Conservation (phyloP, 345 rosid genomes). For the Alliaria petiolata region DNA sequence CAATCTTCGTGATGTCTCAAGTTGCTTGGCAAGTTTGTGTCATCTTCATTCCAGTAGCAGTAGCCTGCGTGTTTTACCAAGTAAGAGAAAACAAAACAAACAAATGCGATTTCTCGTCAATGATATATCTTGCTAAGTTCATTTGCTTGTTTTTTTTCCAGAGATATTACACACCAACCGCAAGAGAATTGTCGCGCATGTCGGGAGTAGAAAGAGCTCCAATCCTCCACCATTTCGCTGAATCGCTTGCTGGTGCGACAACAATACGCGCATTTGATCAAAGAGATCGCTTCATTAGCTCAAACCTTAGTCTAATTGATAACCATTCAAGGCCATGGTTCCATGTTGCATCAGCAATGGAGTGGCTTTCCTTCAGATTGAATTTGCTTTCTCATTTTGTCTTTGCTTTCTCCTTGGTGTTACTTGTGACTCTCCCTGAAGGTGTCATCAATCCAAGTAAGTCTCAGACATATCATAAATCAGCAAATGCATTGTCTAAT, state of each 20-base stretch:
- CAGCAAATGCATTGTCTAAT: neutral
- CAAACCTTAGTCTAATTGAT: slow-evolving; percentile 69
- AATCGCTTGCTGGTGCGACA: slow-evolving; percentile 86
- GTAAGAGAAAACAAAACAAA: slow-evolving; percentile 36
- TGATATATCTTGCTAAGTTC: slow-evolving; percentile 5
- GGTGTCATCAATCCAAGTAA: slow-evolving; percentile 92
- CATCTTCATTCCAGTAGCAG: slow-evolving; percentile 96
- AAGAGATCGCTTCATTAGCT: slow-evolving; percentile 52
- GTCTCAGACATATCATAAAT: slow-evolving; percentile 23
- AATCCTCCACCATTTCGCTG: slow-evolving; percentile 93
- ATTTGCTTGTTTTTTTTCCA: slow-evolving; percentile 18
- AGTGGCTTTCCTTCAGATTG: slow-evolving; percentile 92
- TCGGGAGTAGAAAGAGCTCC: slow-evolving; percentile 84
- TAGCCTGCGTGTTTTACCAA: slow-evolving; percentile 90
- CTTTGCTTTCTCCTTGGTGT: slow-evolving; percentile 78
- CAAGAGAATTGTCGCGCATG: slow-evolving; percentile 89
- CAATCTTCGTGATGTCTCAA: slow-evolving; percentile 86
- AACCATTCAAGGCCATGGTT: slow-evolving; percentile 93
- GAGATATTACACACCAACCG: slow-evolving; percentile 90
- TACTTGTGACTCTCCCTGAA: slow-evolving; percentile 88
- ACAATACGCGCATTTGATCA: slow-evolving; percentile 87
- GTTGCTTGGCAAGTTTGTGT: slow-evolving; percentile 96
- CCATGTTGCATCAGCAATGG: slow-evolving; percentile 82
- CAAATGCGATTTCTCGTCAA: neutral
- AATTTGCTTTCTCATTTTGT: slow-evolving; percentile 85